Conservation (phyloP, 192 early-diverging fungal species). For the Obelidium mucronatum region DNA sequence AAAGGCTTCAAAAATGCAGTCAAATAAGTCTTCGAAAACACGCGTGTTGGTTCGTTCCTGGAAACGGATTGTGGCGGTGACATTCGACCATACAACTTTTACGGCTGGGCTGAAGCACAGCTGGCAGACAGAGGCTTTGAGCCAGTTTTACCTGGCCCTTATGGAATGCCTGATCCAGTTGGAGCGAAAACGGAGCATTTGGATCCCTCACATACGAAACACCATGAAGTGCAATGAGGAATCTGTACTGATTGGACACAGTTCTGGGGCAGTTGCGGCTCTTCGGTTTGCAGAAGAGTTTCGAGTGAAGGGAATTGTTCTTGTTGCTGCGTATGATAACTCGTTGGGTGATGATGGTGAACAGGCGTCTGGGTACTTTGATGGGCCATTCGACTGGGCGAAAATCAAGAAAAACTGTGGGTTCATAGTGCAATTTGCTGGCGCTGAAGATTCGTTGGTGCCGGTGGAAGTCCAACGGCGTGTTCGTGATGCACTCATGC, state of each 20-base stretch:
- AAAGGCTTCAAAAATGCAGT: no score
- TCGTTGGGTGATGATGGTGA: conserved; percentile 2
- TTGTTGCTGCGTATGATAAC: conserved; percentile 13
- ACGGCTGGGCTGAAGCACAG: conserved; percentile 12
- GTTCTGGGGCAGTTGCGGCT: conserved; percentile 3
- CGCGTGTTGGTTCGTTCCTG: no score
- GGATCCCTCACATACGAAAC: conserved; percentile 14
- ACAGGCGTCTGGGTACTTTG: conserved; percentile 5
- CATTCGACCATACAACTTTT: conserved; percentile 8
- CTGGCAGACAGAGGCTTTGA: background rate
- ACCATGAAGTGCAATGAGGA: background rate
- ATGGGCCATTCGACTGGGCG: conserved; percentile 4
- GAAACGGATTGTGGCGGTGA: conserved; percentile 16
- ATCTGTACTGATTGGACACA: conserved; percentile 3
- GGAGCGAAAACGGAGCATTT: conserved; percentile 3
- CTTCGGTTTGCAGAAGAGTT: conserved; percentile 4
- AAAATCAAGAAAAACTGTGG: conserved; percentile 5
- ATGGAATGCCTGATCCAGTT: background rate
- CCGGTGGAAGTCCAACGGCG: background rate
- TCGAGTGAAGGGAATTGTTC: background rate
- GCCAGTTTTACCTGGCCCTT: background rate
- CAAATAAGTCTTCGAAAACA: no score
- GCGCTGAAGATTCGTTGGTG: background rate
- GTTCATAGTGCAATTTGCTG: conserved; percentile 19
- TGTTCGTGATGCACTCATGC: background rate